Base-by-base conservation (phyloP, 106 monocot species). In the Apostasia ramifera region DNA sequence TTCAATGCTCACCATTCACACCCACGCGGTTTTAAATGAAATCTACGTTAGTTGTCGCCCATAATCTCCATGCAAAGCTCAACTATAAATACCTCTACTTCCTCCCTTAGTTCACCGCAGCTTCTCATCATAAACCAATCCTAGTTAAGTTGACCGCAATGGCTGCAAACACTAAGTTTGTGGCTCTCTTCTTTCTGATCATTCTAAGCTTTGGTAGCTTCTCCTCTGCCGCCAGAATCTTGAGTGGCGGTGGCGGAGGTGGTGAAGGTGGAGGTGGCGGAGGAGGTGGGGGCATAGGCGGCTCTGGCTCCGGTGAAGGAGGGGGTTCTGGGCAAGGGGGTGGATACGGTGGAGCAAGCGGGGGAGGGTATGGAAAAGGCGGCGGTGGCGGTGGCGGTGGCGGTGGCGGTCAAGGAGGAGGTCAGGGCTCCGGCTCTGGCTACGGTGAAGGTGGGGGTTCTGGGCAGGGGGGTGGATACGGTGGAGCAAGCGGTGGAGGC, bases 81-180 rank as follows among this genome's bases (percentile, higher is more conserved):
- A 6, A 66, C 66, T 66, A 66, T 66, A 66, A 49, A 66, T 66
- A 66, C 8, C 66, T 37, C 47, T 66, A 37, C 42, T 8, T 66
- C 2, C 3, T 1, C 49, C 66, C 52, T 6, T 10, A 4, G 4
- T 52, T 52, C 52, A 14, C 49, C 38, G 6, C 37, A 49, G 50
- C 50, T 50, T 38, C 47, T 51, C 66, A 66, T 66, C 39, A 47
- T 52, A 6, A 52, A 66, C 42, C 12, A 1, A 1, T n/a, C 47
- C 0, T 66, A 5, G 26, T 26, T 62, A 12, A 4, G 6, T 3
- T n/a, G 9, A 8, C 47, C 14, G 37, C 48, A 39, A 66, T 66
- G 66, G 66, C 49, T 7, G 5, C 9, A 8, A 9, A 1, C 26
- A 66, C 37, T 38, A 66, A 47, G 15, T 9, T 47, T 5, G 7